A percentile compares a stretch with the other conserved stretches of the same genome.
These are phyloP conservation scores for Rosa lucieae DNA, from an alignment of 306 rosid species.

Conservation along the genomic window DNA sequence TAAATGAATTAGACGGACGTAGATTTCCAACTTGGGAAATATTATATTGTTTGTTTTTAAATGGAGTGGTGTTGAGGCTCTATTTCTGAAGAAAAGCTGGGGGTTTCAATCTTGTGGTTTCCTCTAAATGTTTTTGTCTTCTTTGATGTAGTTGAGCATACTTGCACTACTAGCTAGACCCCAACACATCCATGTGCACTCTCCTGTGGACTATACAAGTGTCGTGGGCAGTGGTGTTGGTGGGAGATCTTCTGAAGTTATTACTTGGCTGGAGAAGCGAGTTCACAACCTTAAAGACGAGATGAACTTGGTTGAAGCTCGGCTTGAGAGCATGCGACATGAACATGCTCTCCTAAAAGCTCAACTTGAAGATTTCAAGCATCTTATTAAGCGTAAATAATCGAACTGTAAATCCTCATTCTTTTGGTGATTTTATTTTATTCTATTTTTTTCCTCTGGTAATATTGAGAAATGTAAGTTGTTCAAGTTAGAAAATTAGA, in stretches of 20 bases:
- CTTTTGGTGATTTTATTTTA: neutral
- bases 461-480: neutral
- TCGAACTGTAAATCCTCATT: conserved; percentile 19
- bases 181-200: conserved; percentile 69
- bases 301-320: conserved; percentile 82
- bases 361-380: conserved; percentile 64
- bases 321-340: conserved; percentile 77
- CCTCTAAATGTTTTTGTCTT: conserved; percentile 14
- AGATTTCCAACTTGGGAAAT: neutral
- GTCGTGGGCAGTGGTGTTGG: conserved; percentile 40
- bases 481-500: neutral
- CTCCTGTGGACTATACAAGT: conserved; percentile 46
- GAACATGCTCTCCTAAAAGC: conserved; percentile 70
- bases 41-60: neutral
- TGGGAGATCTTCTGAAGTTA: conserved; percentile 51
- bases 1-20: neutral
- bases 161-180: conserved; percentile 74
- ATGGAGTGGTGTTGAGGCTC: neutral
- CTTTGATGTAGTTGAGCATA: conserved; percentile 81
- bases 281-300: conserved; percentile 86
- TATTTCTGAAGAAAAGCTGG: neutral
- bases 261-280: conserved; percentile 85
- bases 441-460: neutral
- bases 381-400: conserved; percentile 27
- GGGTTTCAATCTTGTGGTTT: neutral